phyloP scores from a whole-genome alignment of 768 basidiomycete species.

The Roridomyces roridus region DNA sequence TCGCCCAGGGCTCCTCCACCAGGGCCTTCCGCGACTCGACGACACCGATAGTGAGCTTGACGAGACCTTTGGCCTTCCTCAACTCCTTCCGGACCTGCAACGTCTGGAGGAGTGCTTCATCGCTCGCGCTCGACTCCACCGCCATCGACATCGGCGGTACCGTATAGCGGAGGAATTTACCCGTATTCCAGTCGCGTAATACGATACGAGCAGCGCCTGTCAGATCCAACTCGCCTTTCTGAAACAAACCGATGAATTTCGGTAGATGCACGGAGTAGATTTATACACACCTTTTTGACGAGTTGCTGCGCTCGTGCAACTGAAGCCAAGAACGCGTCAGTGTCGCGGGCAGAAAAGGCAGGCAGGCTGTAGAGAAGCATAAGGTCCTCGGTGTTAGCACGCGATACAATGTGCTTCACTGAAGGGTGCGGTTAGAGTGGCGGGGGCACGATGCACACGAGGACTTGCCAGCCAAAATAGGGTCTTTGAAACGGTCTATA shows the following conservation, averaged over 20 bases:
- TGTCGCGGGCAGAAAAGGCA: slow-evolving; percentile 73
- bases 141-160: slow-evolving; percentile 46
- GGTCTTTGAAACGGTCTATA: slow-evolving; percentile 86
- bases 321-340: slow-evolving; percentile 74
- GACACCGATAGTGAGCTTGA: slow-evolving; percentile 51
- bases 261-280: slow-evolving; percentile 3
- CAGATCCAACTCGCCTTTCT: slow-evolving; percentile 79
- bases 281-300: slow-evolving; percentile 72
- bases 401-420: slow-evolving; percentile 75
- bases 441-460: neutral
- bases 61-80: slow-evolving; percentile 63
- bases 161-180: slow-evolving; percentile 77
- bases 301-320: slow-evolving; percentile 78
- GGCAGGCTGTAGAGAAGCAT: slow-evolving; percentile 90
- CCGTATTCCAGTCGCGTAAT: slow-evolving; percentile 84
- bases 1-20: slow-evolving; percentile 51
- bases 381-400: slow-evolving; percentile 78
- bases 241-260: slow-evolving; percentile 21
- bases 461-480: slow-evolving; percentile 67
- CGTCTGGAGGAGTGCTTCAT: slow-evolving; percentile 55
- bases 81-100: slow-evolving; percentile 69
- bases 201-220: slow-evolving; percentile 78
- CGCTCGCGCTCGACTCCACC: slow-evolving; percentile 33
- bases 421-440: slow-evolving; percentile 23
- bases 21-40: slow-evolving; percentile 45